These are phyloP conservation scores for Leccinum insolens DNA, from an alignment of 1,284 basidiomycete genomes.

Conservation along the genomic window DNA sequence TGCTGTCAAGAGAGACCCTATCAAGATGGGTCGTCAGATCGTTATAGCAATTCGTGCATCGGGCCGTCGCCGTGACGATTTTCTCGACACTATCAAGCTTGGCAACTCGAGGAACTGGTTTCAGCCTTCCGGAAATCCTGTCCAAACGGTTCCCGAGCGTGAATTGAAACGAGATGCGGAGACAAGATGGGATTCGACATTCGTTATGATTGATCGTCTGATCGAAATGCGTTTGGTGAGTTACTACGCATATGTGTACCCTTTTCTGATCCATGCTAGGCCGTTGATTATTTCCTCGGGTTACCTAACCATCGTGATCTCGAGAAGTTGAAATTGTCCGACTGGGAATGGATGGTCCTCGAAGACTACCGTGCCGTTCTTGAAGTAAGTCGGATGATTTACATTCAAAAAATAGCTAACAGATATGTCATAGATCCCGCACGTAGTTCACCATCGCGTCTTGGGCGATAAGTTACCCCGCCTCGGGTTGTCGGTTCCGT, in stretches of 20 bases:
- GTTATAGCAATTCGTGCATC: neutral
- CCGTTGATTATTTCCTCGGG: slow-evolving; percentile 4
- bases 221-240: neutral
- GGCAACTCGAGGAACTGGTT: too few species aligned
- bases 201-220: neutral
- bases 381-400: neutral
- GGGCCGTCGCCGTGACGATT: neutral
- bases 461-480: neutral
- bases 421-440: neutral
- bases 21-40: neutral
- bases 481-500: neutral
- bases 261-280: neutral
- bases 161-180: neutral
- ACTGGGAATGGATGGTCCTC: slow-evolving; percentile 1
- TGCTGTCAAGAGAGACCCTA: neutral
- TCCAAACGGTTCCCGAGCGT: too few species aligned
- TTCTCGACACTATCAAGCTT: neutral
- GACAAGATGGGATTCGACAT: neutral
- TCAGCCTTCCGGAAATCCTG: too few species aligned
- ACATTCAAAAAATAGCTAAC: neutral
- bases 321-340: slow-evolving; percentile 2
- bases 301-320: slow-evolving; percentile 7
- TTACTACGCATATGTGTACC: neutral
- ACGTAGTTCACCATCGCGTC: neutral
- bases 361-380: neutral